Percentiles rank a stretch among this genome's conserved stretches.
phyloP scores from a whole-genome alignment of 2,329 filamentous ascomycete species.

The Coniella lustricola region DNA sequence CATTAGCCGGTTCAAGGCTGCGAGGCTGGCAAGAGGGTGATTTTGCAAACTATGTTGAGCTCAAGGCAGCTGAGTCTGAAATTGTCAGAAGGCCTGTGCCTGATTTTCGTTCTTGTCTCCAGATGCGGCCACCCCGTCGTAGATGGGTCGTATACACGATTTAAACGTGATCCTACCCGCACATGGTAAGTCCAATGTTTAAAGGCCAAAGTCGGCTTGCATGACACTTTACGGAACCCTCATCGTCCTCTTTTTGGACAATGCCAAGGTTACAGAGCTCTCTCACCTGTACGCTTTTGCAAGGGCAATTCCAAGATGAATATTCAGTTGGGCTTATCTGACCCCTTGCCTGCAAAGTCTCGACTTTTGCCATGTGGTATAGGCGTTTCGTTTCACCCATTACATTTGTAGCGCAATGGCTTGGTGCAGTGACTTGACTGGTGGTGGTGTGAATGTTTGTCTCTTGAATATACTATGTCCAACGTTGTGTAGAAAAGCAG shows the following conservation, averaged over 20 bases:
- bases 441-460: not conserved
- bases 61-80: not conserved
- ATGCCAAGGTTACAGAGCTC: constrained; percentile 31
- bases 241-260: constrained; percentile 38
- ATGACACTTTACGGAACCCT: constrained; percentile 32
- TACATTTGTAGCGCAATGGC: constrained; percentile 33
- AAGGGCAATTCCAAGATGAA: constrained; percentile 52
- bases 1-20: constrained; percentile 68
- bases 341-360: constrained; percentile 35
- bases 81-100: no score
- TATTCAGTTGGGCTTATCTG: constrained; percentile 50
- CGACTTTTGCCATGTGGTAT: constrained; percentile 32
- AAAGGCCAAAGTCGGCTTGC: not conserved
- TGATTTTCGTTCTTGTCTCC: not conserved
- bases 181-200: not conserved
- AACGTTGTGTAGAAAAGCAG: constrained; percentile 5
- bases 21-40: constrained; percentile 50
- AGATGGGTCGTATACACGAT: no score
- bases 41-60: no score
- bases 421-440: not conserved
- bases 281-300: constrained; percentile 46
- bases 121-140: no score
- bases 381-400: constrained; percentile 59
- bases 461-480: constrained; percentile 1
- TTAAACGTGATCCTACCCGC: not conserved